Conservation (phyloP, 2,329 filamentous ascomycete species). For the Aureobasidium sp. region DNA sequence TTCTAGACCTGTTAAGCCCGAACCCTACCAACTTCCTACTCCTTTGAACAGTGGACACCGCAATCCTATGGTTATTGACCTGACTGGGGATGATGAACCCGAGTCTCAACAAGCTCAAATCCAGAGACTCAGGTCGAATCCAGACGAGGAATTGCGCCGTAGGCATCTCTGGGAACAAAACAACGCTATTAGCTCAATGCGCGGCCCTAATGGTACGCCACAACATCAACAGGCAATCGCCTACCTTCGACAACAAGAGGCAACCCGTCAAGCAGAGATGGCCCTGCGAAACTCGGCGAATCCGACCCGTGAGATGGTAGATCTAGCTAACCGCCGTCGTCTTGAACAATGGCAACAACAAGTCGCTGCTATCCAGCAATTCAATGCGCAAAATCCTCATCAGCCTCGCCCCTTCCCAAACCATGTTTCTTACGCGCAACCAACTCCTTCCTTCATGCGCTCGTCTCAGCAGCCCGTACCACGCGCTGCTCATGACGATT, state of each 20-base stretch:
- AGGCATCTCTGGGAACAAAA: background rate
- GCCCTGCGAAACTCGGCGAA: background rate
- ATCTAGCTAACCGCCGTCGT: background rate
- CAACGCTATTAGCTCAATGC: background rate
- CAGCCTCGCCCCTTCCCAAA: background rate
- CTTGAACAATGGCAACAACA: conserved; percentile 3
- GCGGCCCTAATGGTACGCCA: background rate
- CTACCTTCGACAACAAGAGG: background rate
- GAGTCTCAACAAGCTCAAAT: background rate
- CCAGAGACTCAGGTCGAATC: background rate
- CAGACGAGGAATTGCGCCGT: background rate
- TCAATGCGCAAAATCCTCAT: background rate
- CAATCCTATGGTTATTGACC: background rate
- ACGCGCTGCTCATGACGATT: background rate
- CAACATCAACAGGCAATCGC: background rate
- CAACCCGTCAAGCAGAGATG: background rate
- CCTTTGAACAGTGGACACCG: background rate
- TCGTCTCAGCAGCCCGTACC: background rate
- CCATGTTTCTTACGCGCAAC: background rate
- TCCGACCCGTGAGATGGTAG: background rate
- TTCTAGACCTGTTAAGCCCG: background rate
- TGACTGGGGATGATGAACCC: background rate
- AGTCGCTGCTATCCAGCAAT: background rate
- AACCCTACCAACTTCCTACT: background rate
- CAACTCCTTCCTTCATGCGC: background rate